Evolutionary conservation across 345 rosid species (phyloP).

Genomic region (Eucalyptus sp.): DNA sequence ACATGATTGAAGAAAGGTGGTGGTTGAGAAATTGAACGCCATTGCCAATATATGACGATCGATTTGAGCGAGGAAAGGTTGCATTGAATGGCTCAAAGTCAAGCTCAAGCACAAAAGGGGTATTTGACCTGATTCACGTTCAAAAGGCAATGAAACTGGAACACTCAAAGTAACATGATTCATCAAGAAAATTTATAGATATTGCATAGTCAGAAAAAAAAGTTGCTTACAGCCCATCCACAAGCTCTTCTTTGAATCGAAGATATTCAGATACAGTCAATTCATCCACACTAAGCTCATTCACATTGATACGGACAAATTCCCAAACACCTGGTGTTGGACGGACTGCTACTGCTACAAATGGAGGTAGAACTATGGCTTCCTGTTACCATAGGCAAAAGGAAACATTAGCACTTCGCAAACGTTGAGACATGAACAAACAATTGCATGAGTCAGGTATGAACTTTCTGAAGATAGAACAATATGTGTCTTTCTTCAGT

Average conservation of each 20-base stretch:
- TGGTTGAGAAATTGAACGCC: slow-evolving; percentile 97
- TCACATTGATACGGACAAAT: slow-evolving; percentile 76
- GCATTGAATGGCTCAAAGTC: slow-evolving; percentile 98
- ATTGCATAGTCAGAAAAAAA: background rate
- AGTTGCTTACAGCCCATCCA: slow-evolving; percentile 52
- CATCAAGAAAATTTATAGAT: background rate
- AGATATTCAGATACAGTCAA: slow-evolving; percentile 76
- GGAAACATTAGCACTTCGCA: background rate
- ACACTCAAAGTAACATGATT: background rate
- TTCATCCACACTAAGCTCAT: slow-evolving; percentile 79
- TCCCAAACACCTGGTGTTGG: slow-evolving; percentile 99
- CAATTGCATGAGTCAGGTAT: background rate
- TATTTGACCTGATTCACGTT: background rate
- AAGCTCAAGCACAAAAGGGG: slow-evolving; percentile 58
- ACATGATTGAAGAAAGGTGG: slow-evolving; percentile 90
- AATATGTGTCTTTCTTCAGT: background rate
- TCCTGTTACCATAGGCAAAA: slow-evolving; percentile 29
- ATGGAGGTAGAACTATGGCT: slow-evolving; percentile 89
- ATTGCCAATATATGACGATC: slow-evolving; percentile 90
- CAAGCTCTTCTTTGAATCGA: slow-evolving; percentile 80
- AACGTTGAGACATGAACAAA: background rate
- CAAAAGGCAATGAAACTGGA: background rate
- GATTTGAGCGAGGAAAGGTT: slow-evolving; percentile 63
- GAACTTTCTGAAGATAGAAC: background rate
- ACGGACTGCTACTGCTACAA: slow-evolving; percentile 80